Percentiles rank a stretch among this genome's conserved stretches.
phyloP scores from a whole-genome alignment of 805 yeast species.

The Metschnikowia baotianmanensis region DNA sequence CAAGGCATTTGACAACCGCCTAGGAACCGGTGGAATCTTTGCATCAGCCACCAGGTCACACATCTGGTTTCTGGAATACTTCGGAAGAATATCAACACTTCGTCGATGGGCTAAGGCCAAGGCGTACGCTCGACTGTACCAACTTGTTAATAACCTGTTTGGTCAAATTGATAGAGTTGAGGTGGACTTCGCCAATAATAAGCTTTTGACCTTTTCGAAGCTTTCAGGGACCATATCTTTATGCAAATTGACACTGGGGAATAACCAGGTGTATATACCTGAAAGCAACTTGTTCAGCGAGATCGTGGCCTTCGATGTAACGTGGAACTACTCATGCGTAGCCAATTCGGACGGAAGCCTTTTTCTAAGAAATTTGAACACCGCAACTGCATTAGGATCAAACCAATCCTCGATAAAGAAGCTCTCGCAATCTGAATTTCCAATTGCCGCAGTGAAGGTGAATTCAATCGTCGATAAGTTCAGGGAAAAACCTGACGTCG shows the following conservation, averaged over 20 bases:
- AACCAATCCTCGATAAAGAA: slow-evolving; percentile 22
- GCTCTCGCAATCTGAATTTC: slow-evolving; percentile 14
- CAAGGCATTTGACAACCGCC: slow-evolving; percentile 40
- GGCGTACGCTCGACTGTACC: slow-evolving; percentile 27
- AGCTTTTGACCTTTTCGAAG: slow-evolving; percentile 29
- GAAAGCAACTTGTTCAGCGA: slow-evolving; percentile 23
- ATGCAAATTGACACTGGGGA: slow-evolving; percentile 34
- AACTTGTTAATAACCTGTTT: slow-evolving; percentile 30
- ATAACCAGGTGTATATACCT: slow-evolving; percentile 38
- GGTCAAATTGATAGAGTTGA: slow-evolving; percentile 22
- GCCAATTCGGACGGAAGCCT: slow-evolving; percentile 31
- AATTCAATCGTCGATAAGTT: slow-evolving; percentile 24
- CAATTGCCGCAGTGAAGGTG: slow-evolving; percentile 22
- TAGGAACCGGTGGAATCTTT: slow-evolving; percentile 36
- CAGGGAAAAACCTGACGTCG: slow-evolving; percentile 25
- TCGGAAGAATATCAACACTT: slow-evolving; percentile 32
- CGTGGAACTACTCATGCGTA: slow-evolving; percentile 33
- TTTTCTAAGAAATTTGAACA: slow-evolving; percentile 32
- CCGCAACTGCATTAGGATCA: slow-evolving; percentile 31
- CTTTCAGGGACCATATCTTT: slow-evolving; percentile 29
- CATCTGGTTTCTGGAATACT: slow-evolving; percentile 49
- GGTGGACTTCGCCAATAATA: slow-evolving; percentile 25
- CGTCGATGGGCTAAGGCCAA: slow-evolving; percentile 42
- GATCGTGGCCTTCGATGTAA: slow-evolving; percentile 23
- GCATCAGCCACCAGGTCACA: slow-evolving; percentile 44